Base-by-base conservation (phyloP, 257 asterid species). In the Solanum corneliomulleri region DNA sequence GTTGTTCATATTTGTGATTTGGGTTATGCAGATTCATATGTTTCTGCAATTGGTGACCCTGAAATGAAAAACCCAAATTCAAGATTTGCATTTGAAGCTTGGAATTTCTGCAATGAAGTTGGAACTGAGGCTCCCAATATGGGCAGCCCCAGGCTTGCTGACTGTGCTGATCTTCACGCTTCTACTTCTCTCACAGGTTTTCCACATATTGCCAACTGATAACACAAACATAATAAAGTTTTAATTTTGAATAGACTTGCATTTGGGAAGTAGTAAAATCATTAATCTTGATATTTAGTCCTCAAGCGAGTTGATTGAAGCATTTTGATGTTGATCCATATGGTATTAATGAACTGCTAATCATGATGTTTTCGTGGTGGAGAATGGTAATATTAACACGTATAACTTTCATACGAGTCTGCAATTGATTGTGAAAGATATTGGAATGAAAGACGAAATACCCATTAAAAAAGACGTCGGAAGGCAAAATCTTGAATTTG, bases 41-140 rank as follows among this genome's bases (percentile, higher is more conserved):
- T 86, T 12, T 94, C 98, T 31, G 97, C 88, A 66, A 86, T 93
- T 72, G 98, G 98, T 18, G 98, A 95, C 86, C 96, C 98, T 33
- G 98, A 94, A 64, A 94, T 95, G 98, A 93, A 90, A 88, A 92
- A 84, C 94, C 97, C 98, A n/a, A 90, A 92, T 93, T 76, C 97
- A 16, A 93, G 98, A 91, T 95, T 94, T 86, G 98, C 91, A 41
- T 89, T 94, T 14, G 98, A 95, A 92, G 98, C 96, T 86, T 95
- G 98, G 98, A 94, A 95, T 91, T 95, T 95, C 93, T 95, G 98
- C 88, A 94, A 94, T 86, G 98, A 95, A 91, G 98, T 95, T 77
- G 98, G 98, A 20, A 16, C 45, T 11, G 97, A 95, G 89, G 96
- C 95, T 9, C 97, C 98, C 12, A 83, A 89, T 23, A 93, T 92